Evolutionary conservation across 139 green algal genomes (phyloP).

Genomic region (Chlorella sp.): DNA sequence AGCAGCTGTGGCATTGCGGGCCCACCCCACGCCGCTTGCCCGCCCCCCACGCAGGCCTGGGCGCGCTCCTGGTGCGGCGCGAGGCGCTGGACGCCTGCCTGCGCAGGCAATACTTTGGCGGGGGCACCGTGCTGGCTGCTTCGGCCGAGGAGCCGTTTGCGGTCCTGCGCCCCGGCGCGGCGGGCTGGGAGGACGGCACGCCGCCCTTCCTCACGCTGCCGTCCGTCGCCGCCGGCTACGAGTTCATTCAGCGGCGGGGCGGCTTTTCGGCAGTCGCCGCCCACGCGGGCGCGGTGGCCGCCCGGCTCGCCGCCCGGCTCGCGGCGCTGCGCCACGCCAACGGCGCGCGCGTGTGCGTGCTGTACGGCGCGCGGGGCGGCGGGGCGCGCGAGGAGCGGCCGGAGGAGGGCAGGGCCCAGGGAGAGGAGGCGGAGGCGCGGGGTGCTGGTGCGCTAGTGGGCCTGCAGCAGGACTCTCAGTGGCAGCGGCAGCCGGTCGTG

Average conservation of each 20-base stretch:
- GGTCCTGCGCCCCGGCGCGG: conserved; percentile 44
- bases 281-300: conserved; percentile 24
- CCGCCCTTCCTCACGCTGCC: conserved; percentile 73
- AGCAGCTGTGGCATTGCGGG: background rate
- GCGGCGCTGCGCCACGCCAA: conserved; percentile 63
- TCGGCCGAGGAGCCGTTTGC: conserved; percentile 50
- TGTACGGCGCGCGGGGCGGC: conserved; percentile 68
- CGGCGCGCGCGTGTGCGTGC: conserved; percentile 42
- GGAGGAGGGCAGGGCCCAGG: background rate
- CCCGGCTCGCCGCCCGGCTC: conserved; percentile 47
- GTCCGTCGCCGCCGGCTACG: conserved; percentile 55
- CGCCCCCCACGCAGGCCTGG: conserved; percentile 62
- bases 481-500: background rate
- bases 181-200: conserved; percentile 87
- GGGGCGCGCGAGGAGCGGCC: background rate
- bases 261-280: conserved; percentile 36
- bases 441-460: no score
- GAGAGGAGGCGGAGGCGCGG: no score
- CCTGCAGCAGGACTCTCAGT: background rate
- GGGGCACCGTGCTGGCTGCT: conserved; percentile 72
- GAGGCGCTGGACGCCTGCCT: conserved; percentile 59
- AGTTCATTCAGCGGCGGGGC: conserved; percentile 44
- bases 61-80: conserved; percentile 76
- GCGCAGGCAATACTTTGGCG: conserved; percentile 82
- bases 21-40: background rate